phyloP scores from a whole-genome alignment of 2,329 filamentous ascomycete species.

The Hymenoscyphus repandus region DNA sequence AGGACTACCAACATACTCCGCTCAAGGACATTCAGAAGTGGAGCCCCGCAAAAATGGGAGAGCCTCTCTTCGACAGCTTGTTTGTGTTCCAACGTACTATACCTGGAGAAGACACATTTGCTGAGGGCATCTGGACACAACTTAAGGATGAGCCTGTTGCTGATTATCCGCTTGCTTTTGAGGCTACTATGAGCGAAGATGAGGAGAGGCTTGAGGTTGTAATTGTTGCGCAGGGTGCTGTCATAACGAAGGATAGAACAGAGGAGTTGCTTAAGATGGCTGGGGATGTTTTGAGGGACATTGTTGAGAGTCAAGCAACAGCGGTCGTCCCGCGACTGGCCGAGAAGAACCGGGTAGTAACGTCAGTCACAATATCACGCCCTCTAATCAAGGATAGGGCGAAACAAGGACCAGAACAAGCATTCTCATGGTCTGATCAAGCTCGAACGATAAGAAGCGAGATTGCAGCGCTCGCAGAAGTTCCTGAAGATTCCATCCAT shows the following conservation, averaged over 20 bases:
- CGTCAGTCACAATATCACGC: not conserved
- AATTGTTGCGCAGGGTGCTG: slow-evolving; percentile 51
- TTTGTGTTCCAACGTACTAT: slow-evolving; percentile 68
- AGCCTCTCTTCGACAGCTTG: slow-evolving; percentile 69
- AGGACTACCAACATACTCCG: slow-evolving; percentile 74
- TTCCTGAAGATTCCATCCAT: slow-evolving; percentile 45
- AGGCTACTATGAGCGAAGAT: slow-evolving; percentile 52
- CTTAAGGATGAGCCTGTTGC: slow-evolving; percentile 38
- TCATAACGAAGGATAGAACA: slow-evolving; percentile 34
- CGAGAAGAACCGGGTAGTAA: not conserved
- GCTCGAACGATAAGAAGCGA: slow-evolving; percentile 52
- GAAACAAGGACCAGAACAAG: not conserved
- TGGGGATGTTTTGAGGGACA: slow-evolving; percentile 23
- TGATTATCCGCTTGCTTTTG: slow-evolving; percentile 64
- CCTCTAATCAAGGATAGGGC: not conserved
- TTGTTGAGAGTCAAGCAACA: slow-evolving; percentile 14
- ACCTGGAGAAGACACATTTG: slow-evolving; percentile 22
- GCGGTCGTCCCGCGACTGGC: not conserved
- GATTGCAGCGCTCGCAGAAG: slow-evolving; percentile 56
- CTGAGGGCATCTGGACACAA: slow-evolving; percentile 47
- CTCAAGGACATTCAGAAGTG: slow-evolving; percentile 78
- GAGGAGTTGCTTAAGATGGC: slow-evolving; percentile 39
- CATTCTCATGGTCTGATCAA: slow-evolving; percentile 54
- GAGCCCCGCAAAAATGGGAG: slow-evolving; percentile 47
- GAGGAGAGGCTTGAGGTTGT: slow-evolving; percentile 47